phyloP scores from a whole-genome alignment of 345 rosid genomes.

The Conringia planisiliqua region DNA sequence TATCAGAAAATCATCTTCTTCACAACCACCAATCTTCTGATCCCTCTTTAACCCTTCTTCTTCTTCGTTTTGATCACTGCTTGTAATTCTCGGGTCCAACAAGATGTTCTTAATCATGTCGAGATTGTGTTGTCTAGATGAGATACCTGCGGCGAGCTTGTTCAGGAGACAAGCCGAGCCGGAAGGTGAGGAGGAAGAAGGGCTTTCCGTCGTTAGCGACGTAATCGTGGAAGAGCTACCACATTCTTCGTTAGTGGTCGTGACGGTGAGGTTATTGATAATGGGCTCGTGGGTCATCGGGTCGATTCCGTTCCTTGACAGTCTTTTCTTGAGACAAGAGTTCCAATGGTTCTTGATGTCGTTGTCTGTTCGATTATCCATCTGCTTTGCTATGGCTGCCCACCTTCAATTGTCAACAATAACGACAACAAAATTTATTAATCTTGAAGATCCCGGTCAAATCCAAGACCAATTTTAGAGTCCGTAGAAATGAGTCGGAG shows the following conservation, averaged over 20 bases:
- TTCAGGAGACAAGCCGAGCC: constrained; percentile 19
- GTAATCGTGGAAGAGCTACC: constrained; percentile 1
- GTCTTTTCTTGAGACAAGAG: constrained; percentile 20
- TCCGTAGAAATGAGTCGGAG: neutral
- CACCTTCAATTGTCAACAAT: constrained; percentile 19
- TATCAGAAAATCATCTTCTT: neutral
- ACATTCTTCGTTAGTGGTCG: neutral
- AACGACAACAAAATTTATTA: neutral
- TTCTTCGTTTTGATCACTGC: constrained; percentile 1
- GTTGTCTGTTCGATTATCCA: constrained; percentile 34
- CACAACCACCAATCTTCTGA: neutral
- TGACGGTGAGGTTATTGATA: neutral
- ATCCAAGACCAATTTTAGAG: neutral
- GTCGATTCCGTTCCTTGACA: constrained; percentile 15
- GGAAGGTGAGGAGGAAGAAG: neutral
- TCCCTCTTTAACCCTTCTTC: neutral
- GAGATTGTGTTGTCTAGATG: constrained; percentile 23
- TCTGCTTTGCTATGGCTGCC: constrained; percentile 29
- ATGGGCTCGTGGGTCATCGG: constrained; percentile 32
- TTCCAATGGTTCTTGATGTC: constrained; percentile 35
- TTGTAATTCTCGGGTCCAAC: neutral
- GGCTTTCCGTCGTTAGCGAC: neutral
- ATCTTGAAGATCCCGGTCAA: neutral
- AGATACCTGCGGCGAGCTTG: constrained; percentile 21
- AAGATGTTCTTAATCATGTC: constrained; percentile 23